These are phyloP conservation scores for Licmophora abbreviata DNA, from an alignment of 108 stramenopile genomes.

Conservation along the genomic window DNA sequence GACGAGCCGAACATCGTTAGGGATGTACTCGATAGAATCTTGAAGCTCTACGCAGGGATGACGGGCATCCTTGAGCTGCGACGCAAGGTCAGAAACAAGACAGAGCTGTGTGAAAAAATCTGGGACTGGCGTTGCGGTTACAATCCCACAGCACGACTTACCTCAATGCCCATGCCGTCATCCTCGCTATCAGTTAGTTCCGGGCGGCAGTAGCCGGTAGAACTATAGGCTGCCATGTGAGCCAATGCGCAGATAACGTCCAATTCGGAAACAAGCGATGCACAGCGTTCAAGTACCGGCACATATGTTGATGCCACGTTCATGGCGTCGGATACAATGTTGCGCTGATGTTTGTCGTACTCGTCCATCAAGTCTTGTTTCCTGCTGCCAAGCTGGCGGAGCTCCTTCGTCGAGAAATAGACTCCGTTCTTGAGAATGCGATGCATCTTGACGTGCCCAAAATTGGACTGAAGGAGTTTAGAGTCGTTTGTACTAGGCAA, in stretches of 20 bases:
- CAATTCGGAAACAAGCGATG: conserved; percentile 48
- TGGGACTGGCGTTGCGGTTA: too few species aligned
- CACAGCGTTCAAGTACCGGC: conserved; percentile 71
- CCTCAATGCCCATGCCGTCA: conserved; percentile 70
- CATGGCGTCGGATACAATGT: conserved; percentile 74
- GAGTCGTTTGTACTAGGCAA: conserved; percentile 64
- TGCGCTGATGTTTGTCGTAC: conserved; percentile 66
- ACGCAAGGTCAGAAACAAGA: background rate
- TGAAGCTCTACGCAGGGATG: conserved; percentile 97
- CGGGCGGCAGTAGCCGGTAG: conserved; percentile 79
- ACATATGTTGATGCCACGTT: conserved; percentile 74
- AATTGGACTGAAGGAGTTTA: conserved; percentile 41
- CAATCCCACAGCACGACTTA: conserved; percentile 19
- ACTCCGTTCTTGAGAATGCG: conserved; percentile 91
- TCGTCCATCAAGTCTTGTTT: conserved; percentile 54
- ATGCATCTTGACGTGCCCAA: conserved; percentile 47
- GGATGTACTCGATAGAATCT: conserved; percentile 87
- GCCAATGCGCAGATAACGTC: conserved; percentile 87
- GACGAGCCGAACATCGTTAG: conserved; percentile 84
- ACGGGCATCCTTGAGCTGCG: conserved; percentile 66
- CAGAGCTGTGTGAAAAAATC: background rate
- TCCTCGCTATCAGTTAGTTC: conserved; percentile 80
- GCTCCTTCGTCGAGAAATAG: conserved; percentile 81
- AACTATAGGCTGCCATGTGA: conserved; percentile 76
- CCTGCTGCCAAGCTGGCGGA: conserved; percentile 48